Base-by-base conservation (phyloP, 129 eudicot species). In the Tagetes erecta region DNA sequence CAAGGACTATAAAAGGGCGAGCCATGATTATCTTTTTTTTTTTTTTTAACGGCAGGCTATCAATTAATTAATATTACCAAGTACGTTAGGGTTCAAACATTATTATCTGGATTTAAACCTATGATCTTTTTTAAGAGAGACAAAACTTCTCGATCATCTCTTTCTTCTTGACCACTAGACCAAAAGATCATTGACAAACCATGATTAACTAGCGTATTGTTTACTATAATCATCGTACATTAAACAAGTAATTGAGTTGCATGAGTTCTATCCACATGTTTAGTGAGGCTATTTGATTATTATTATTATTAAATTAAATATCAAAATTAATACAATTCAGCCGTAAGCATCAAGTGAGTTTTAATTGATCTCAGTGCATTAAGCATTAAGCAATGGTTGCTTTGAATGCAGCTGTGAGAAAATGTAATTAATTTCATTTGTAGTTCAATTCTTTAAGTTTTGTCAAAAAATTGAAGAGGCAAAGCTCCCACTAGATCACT, bases 201-300 rank as follows among this genome's bases (percentile, higher is more conserved):
- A 20, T 20, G 27, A 20, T 20, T 20, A 20, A 20, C 27, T 20
- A 11, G 64, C 27, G 56, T 7, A 41, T 72, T 6, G 4, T 30
- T 31, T 31, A 14, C 40, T 44, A 44, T 44, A 44, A 52, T 52
- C 9, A 52, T 52, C 4, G 9, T 36, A 39, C 60, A n/a, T 50
- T n/a, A 39, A 35, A 3, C 1, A 33, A 27, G 33, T 31, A 12
- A 62, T 5, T 64, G n/a, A 38, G 68, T 35, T 64, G 45, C 68
- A 64, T 64, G 39, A 57, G 64, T 57, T 57, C 38, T 12, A 38
- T 6, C 47, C 68, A 63, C 68, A 11, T 63, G 68, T 63, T 63
- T 38, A 63, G 68, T 7, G 68, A 37, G 46, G 45, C 9, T 33
- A 7, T 13, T 37, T 37, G 11, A 13, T 37, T 38, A 64, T 64